Conservation (phyloP, 768 basidiomycete species). For the Leucocoprinus sp. region DNA sequence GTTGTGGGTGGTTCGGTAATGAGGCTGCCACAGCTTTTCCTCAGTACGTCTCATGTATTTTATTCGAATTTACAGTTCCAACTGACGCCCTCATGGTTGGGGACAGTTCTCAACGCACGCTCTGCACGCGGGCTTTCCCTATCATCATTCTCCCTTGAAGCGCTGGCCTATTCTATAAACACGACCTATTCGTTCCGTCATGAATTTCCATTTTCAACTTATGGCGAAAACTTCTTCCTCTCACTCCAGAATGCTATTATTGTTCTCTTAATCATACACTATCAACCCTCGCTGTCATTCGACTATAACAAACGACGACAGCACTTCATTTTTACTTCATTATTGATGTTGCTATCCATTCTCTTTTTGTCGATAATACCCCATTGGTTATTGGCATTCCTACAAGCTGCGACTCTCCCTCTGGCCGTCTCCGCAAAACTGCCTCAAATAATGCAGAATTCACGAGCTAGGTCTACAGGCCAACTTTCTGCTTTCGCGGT, state of each 20-base stretch:
- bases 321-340: slow-evolving; percentile 17
- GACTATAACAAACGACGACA: slow-evolving; percentile 22
- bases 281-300: slow-evolving; percentile 27
- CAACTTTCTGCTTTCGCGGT: slow-evolving; percentile 93
- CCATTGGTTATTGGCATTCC: slow-evolving; percentile 42
- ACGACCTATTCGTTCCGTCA: slow-evolving; percentile 83
- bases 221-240: no score
- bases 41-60: slow-evolving; percentile 44
- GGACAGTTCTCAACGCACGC: slow-evolving; percentile 58
- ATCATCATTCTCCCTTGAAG: slow-evolving; percentile 85
- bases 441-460: slow-evolving; percentile 85
- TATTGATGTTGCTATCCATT: slow-evolving; percentile 19
- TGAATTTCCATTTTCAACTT: slow-evolving; percentile 94
- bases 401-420: slow-evolving; percentile 83
- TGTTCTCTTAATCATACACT: slow-evolving; percentile 75
- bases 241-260: slow-evolving; percentile 82
- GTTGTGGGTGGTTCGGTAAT: slow-evolving; percentile 89
- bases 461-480: slow-evolving; percentile 69
- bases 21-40: slow-evolving; percentile 86
- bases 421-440: slow-evolving; percentile 87
- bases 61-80: no score
- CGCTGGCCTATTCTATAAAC: slow-evolving; percentile 81
- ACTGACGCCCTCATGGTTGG: background rate
- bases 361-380: slow-evolving; percentile 40
- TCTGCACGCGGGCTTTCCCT: slow-evolving; percentile 86